Base-by-base conservation (phyloP, 495 filamentous ascomycete species). In the Xylaria palmicola region DNA sequence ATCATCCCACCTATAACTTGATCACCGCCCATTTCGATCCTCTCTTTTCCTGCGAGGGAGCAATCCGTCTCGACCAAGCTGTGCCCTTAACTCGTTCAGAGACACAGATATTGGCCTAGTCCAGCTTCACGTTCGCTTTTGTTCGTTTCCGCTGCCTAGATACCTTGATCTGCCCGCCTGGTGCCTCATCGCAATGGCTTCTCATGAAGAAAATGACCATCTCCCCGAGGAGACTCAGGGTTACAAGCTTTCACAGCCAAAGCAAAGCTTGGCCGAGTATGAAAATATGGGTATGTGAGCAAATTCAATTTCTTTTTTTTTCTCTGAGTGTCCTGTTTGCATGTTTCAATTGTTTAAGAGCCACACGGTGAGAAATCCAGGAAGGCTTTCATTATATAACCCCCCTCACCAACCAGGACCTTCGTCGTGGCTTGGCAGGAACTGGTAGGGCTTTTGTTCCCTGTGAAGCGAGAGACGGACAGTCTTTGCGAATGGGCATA, bases 241-340 rank as follows among this genome's bases (percentile, higher is more conserved):
- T 67, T 98, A 95, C 87, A 97, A 94, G 83, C 88, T 97, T 65
- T 92, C 92, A 65, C 91, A 97, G 84, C 79, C 79, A 60, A 96
- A 97, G 86, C 97, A 97, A 84, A 93, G 90, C 61, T 82, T 98
- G 65, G 87, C 91, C 57, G 91, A 97, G 75, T 97, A 97, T 76
- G 78, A 89, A 61, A 77, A 97, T 68, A 87, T 98, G 74, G 94
- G 94, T 97, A 79, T 72, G 90, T 83, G 50, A n/a, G n/a, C n/a
- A n/a, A n/a, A n/a, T n/a, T 39, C 64, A 56, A 48, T 40, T 50
- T 56, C 17, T 57, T 17, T 56, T 56, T 62, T 62, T 62, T 36
- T 59, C 36, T 55, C 47, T 37, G 48, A 32, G 32, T 26, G 43
- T 43, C 34, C 27, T 12, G 26, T 51, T 44, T 29, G 55, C 54